Conservation (phyloP, 768 basidiomycete species). For the Podaxis rugospora region DNA sequence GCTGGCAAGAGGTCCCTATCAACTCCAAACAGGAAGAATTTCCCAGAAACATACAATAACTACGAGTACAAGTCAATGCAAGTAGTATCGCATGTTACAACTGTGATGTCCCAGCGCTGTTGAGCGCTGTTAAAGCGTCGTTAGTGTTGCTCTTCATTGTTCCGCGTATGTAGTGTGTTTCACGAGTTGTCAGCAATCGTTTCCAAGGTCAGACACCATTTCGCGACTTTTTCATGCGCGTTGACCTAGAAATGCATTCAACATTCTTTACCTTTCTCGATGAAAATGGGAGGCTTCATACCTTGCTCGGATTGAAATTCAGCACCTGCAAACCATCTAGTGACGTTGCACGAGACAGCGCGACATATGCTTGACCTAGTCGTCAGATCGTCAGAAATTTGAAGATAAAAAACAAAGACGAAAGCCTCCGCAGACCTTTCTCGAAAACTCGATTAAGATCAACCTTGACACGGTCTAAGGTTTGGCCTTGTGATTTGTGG, state of each 20-base stretch:
- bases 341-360: slow-evolving; percentile 83
- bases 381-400: background rate
- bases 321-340: slow-evolving; percentile 83
- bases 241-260: slow-evolving; percentile 41
- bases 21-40: background rate
- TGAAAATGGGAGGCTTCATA: slow-evolving; percentile 21
- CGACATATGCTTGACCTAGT: slow-evolving; percentile 86
- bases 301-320: slow-evolving; percentile 73
- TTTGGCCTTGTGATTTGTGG: slow-evolving; percentile 98
- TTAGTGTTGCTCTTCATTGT: background rate
- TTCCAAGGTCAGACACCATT: slow-evolving; percentile 70
- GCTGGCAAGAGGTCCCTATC: background rate
- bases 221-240: slow-evolving; percentile 67
- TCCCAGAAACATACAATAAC: background rate
- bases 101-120: background rate
- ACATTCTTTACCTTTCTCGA: background rate
- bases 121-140: background rate
- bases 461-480: slow-evolving; percentile 90
- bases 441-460: slow-evolving; percentile 93
- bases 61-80: background rate
- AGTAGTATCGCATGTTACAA: background rate
- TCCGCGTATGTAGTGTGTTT: background rate
- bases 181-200: slow-evolving; percentile 29
- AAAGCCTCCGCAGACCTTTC: slow-evolving; percentile 48
- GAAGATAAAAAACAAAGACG: background rate